A percentile compares a stretch with the other conserved stretches of the same genome.
Evolutionary conservation across 495 filamentous ascomycete genomes (phyloP).

Genomic region (Chaetomium tenue): DNA sequence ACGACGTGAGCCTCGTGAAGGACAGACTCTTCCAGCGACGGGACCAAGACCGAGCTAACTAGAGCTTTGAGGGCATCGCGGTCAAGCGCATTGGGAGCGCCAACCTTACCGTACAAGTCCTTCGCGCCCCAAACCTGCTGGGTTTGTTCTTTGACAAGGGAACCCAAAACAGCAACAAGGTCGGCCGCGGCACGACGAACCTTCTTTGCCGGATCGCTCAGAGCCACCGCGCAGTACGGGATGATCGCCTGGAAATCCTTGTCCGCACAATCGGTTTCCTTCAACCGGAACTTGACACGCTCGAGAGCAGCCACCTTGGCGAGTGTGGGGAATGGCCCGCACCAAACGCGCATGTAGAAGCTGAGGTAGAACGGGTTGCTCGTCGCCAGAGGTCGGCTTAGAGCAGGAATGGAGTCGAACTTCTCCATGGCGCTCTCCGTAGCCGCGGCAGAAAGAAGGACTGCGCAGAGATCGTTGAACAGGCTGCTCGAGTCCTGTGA

Average conservation of each 20-base stretch:
- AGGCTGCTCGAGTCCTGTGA: slow-evolving; percentile 40
- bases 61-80: slow-evolving; percentile 56
- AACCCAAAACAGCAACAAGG: slow-evolving; percentile 52
- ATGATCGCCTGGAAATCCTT: slow-evolving; percentile 73
- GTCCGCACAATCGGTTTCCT: slow-evolving; percentile 44
- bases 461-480: slow-evolving; percentile 58
- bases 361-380: slow-evolving; percentile 67
- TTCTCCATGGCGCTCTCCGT: slow-evolving; percentile 50
- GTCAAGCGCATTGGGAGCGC: slow-evolving; percentile 59
- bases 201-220: slow-evolving; percentile 68
- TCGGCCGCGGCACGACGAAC: slow-evolving; percentile 73
- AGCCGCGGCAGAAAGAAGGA: slow-evolving; percentile 59
- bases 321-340: slow-evolving; percentile 63
- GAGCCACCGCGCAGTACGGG: slow-evolving; percentile 70
- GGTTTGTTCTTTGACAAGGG: slow-evolving; percentile 25
- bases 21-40: slow-evolving; percentile 76
- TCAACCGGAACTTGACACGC: slow-evolving; percentile 54
- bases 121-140: slow-evolving; percentile 38
- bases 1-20: slow-evolving; percentile 66
- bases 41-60: slow-evolving; percentile 61
- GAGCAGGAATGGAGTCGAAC: slow-evolving; percentile 58
- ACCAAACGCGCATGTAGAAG: slow-evolving; percentile 75
- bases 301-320: slow-evolving; percentile 67
- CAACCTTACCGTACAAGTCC: slow-evolving; percentile 51
- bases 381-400: slow-evolving; percentile 55